Percentiles rank a stretch among this genome's conserved stretches.
These are phyloP conservation scores for Penicillium crustosum DNA, from an alignment of 2,329 filamentous ascomycete genomes.

Conservation along the genomic window DNA sequence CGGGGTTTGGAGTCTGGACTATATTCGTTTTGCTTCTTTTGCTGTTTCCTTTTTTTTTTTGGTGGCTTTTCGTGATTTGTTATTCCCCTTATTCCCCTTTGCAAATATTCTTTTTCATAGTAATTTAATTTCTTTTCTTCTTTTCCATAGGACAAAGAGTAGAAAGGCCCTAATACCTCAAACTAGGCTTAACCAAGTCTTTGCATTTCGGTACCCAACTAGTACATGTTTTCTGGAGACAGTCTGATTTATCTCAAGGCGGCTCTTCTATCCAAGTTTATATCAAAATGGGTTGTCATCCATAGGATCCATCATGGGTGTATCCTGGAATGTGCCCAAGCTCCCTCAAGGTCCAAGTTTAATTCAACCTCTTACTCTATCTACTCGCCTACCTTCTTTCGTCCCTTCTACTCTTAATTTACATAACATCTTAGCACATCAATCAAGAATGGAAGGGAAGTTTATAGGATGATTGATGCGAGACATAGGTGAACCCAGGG, in stretches of 20 bases:
- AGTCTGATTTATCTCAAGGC: too few relatives aligned
- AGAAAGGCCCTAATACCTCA: too few relatives aligned
- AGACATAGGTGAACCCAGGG: too few relatives aligned
- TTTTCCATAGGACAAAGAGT: too few relatives aligned
- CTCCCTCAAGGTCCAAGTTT: background rate
- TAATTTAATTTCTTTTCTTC: constrained; percentile 14
- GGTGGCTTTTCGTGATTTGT: background rate
- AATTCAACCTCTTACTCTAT: background rate
- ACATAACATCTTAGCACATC: background rate
- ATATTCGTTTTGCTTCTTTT: background rate
- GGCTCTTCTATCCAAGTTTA: too few relatives aligned
- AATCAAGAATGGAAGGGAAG: background rate
- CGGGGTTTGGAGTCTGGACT: background rate
- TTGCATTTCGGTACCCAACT: too few relatives aligned
- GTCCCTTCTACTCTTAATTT: background rate
- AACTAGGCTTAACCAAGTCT: too few relatives aligned
- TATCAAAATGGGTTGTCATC: background rate
- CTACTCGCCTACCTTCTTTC: background rate
- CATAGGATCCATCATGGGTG: background rate
- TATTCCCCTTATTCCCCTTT: constrained; percentile 9
- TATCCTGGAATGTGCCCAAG: background rate
- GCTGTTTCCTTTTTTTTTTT: background rate
- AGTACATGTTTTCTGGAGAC: too few relatives aligned
- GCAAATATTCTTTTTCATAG: constrained; percentile 1
- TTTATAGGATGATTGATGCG: too few relatives aligned